A percentile compares a stretch with the other conserved stretches of the same genome.
phyloP scores from a whole-genome alignment of 176 grass and related monocot species.

The Oryza glaberrima region DNA sequence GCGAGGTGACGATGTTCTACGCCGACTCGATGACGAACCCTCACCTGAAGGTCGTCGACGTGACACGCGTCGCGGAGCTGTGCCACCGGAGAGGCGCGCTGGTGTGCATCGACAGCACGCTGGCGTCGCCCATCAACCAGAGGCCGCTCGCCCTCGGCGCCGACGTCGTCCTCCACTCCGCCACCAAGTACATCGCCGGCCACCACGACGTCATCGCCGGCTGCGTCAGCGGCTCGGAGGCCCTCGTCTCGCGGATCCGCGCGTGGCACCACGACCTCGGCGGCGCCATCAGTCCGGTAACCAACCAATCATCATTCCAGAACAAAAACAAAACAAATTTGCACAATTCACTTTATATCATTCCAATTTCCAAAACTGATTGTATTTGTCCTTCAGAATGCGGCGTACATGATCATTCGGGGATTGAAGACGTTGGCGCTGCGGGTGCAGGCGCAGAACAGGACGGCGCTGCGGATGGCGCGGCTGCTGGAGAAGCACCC shows the following conservation, averaged over 20 bases:
- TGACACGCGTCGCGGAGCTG: constrained; percentile 33
- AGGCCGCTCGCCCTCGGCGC: constrained; percentile 63
- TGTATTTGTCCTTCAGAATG: constrained; percentile 36
- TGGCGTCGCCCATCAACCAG: constrained; percentile 71
- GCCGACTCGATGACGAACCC: constrained; percentile 67
- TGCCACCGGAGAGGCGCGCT: constrained; percentile 55
- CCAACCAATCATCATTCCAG: not conserved
- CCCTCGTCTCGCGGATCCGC: constrained; percentile 59
- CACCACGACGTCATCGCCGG: constrained; percentile 79
- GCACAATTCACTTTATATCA: too few species aligned
- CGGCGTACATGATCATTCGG: constrained; percentile 61
- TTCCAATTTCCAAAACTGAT: too few species aligned
- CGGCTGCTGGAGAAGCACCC: constrained; percentile 58
- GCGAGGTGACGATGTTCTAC: constrained; percentile 60
- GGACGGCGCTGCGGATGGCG: constrained; percentile 53
- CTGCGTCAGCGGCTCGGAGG: constrained; percentile 68
- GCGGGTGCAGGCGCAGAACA: constrained; percentile 54
- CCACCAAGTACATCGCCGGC: constrained; percentile 69
- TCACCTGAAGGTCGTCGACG: constrained; percentile 55
- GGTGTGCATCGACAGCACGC: constrained; percentile 70
- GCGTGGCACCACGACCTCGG: constrained; percentile 75
- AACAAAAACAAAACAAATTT: not conserved
- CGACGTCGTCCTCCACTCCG: constrained; percentile 64
- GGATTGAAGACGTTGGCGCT: constrained; percentile 65
- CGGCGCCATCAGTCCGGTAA: constrained; percentile 76